A percentile compares a stretch with the other conserved stretches of the same genome.
Evolutionary conservation across 139 green algal genomes (phyloP).

Genomic region (Chlorella sp.): DNA sequence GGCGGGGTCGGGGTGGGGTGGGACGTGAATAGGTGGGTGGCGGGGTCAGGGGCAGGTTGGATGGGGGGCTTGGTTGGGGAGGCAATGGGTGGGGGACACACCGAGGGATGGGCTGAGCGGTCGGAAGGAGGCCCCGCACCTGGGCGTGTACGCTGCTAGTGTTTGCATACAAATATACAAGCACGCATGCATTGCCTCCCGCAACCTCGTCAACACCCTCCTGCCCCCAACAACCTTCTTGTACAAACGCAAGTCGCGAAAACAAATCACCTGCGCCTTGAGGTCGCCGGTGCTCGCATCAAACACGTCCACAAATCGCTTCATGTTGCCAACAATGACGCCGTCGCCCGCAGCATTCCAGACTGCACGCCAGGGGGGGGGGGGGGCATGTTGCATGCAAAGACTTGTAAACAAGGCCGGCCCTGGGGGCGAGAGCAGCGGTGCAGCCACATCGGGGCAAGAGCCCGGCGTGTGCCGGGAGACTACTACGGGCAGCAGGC

Average conservation of each 20-base stretch:
- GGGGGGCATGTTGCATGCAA: background rate
- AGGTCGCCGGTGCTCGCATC: slow-evolving; percentile 36
- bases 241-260: slow-evolving; percentile 63
- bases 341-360: slow-evolving; percentile 43
- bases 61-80: too few relatives aligned
- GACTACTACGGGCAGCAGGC: background rate
- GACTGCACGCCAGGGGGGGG: background rate
- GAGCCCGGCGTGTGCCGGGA: too few relatives aligned
- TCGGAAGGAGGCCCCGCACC: too few relatives aligned
- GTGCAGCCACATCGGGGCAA: too few relatives aligned
- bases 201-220: too few relatives aligned
- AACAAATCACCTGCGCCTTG: slow-evolving; percentile 36
- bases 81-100: too few relatives aligned
- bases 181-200: too few relatives aligned
- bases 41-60: background rate
- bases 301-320: slow-evolving; percentile 59
- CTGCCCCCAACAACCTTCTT: background rate
- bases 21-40: background rate
- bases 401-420: too few relatives aligned
- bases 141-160: too few relatives aligned
- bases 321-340: slow-evolving; percentile 65
- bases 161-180: too few relatives aligned
- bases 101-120: too few relatives aligned
- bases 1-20: background rate
- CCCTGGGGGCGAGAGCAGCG: too few relatives aligned